Percentiles rank a stretch among this genome's conserved stretches.
Evolutionary conservation across 106 monocot genomes (phyloP).

Genomic region (Allium fistulosum): DNA sequence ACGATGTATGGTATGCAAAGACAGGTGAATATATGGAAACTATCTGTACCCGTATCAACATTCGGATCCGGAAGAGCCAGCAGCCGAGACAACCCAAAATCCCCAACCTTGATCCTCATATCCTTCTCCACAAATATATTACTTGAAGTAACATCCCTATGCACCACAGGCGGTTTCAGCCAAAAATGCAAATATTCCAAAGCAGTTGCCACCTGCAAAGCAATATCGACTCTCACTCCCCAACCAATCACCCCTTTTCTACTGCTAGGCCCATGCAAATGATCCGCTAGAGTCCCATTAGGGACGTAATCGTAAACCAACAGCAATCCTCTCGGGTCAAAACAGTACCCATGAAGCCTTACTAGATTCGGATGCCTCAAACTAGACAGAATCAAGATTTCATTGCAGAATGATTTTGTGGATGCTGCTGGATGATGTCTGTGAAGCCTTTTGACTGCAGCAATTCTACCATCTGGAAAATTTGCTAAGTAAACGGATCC

Average conservation of each 20-base stretch:
- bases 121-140: constrained; percentile 79
- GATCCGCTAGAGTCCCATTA: constrained; percentile 80
- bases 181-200: constrained; percentile 68
- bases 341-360: constrained; percentile 74
- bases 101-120: constrained; percentile 62
- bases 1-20: too few species aligned
- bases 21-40: too few species aligned
- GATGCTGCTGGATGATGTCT: constrained; percentile 31
- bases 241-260: constrained; percentile 21
- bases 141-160: constrained; percentile 69
- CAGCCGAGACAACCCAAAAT: constrained; percentile 63
- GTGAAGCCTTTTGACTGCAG: constrained; percentile 72
- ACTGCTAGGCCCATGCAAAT: constrained; percentile 35
- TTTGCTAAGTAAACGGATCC: constrained; percentile 63
- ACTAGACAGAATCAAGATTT: constrained; percentile 76
- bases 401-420: constrained; percentile 69
- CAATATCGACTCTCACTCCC: constrained; percentile 38
- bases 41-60: neutral
- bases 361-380: constrained; percentile 77
- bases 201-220: constrained; percentile 52
- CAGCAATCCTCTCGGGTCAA: constrained; percentile 57
- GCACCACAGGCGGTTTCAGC: constrained; percentile 72
- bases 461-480: constrained; percentile 40
- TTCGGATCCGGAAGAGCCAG: constrained; percentile 20
- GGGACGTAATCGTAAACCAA: constrained; percentile 84